These are phyloP conservation scores for Pseudoneurospora amorphoporcata DNA, from an alignment of 495 filamentous ascomycete species.

Conservation along the genomic window DNA sequence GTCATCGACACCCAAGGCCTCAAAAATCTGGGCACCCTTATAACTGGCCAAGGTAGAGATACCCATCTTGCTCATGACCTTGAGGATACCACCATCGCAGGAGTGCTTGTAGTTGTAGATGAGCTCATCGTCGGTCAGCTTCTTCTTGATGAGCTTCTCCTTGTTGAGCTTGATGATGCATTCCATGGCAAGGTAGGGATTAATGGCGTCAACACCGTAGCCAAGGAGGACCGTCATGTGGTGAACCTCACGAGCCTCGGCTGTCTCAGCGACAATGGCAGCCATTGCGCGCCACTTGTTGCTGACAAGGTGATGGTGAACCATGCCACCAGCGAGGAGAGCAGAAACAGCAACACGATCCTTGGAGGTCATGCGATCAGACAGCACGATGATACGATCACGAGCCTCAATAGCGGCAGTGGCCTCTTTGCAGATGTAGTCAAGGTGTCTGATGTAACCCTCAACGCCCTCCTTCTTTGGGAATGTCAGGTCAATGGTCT, in stretches of 20 bases:
- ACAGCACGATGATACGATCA: conserved; percentile 82
- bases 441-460: conserved; percentile 83
- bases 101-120: conserved; percentile 98
- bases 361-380: conserved; percentile 77
- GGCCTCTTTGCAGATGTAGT: conserved; percentile 78
- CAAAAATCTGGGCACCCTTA: conserved; percentile 99
- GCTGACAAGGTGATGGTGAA: conserved; percentile 93
- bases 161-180: conserved; percentile 98
- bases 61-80: conserved; percentile 99
- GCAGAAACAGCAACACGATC: conserved; percentile 83
- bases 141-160: conserved; percentile 81
- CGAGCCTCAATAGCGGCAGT: conserved; percentile 76
- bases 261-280: conserved; percentile 86
- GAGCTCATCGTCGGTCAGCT: conserved; percentile 70
- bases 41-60: conserved; percentile 97
- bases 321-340: conserved; percentile 83
- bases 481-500: conserved; percentile 94
- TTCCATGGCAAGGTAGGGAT: conserved; percentile 95
- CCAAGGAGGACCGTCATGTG: conserved; percentile 97
- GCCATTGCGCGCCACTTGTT: conserved; percentile 94
- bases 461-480: conserved; percentile 74
- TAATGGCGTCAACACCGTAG: conserved; percentile 93
- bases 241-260: conserved; percentile 95
- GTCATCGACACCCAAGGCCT: conserved; percentile 96
- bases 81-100: conserved; percentile 93